Evolutionary conservation across 306 rosid genomes (phyloP).

Genomic region (Lathyrus oleraceus): DNA sequence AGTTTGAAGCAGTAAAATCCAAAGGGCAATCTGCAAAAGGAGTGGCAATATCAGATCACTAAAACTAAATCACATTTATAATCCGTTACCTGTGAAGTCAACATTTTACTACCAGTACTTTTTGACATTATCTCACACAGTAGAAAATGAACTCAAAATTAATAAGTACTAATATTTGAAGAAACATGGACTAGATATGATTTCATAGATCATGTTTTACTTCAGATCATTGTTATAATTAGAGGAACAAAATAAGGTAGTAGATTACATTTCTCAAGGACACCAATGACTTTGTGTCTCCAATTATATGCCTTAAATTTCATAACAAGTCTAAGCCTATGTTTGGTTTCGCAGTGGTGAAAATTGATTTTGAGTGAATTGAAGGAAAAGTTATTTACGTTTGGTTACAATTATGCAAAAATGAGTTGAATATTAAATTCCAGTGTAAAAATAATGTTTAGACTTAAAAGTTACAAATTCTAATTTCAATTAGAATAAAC

Average conservation of each 20-base stretch:
- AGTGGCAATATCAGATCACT: slow-evolving; percentile 31
- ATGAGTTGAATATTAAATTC: too few species aligned
- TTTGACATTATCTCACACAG: not conserved
- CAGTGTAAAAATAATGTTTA: too few species aligned
- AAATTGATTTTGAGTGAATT: not conserved
- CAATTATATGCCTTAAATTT: slow-evolving; percentile 22
- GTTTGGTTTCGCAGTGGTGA: not conserved
- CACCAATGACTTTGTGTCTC: slow-evolving; percentile 1
- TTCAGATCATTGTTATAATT: slow-evolving; percentile 15
- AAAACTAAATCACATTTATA: slow-evolving; percentile 28
- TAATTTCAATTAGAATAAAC: too few species aligned
- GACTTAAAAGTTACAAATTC: too few species aligned
- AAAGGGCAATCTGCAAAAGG: slow-evolving; percentile 87
- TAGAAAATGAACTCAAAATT: not conserved
- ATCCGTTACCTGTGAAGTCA: slow-evolving; percentile 13
- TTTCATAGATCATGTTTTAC: not conserved
- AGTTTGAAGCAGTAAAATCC: slow-evolving; percentile 73
- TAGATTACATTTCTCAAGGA: slow-evolving; percentile 14
- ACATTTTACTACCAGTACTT: slow-evolving; percentile 6
- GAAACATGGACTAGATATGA: not conserved
- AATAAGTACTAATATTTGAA: slow-evolving; percentile 5
- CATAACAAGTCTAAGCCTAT: slow-evolving; percentile 18
- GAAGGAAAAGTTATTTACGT: too few species aligned
- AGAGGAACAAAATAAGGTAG: slow-evolving; percentile 22
- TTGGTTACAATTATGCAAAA: too few species aligned